A percentile compares a stretch with the other conserved stretches of the same genome.
Conservation (phyloP, 2,329 filamentous ascomycete genomes). For the Orbilia quercus region DNA sequence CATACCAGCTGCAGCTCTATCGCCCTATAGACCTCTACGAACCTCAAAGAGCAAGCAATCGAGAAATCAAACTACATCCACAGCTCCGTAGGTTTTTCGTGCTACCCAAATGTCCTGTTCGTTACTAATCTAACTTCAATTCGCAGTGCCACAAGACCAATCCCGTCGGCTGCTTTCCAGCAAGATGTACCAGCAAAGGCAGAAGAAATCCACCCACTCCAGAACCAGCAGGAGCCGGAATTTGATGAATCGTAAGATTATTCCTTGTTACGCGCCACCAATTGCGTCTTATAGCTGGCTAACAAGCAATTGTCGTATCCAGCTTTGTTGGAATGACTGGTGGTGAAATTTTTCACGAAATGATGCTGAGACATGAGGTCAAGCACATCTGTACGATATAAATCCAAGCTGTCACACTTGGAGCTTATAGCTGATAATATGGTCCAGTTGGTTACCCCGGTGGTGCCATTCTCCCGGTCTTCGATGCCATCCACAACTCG, state of each 20-base stretch:
- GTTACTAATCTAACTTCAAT: conserved; percentile 59
- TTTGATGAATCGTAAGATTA: conserved; percentile 82
- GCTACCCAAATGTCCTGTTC: neutral
- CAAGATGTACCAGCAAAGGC: conserved; percentile 65
- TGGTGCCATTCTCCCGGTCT: conserved; percentile 95
- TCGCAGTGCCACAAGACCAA: conserved; percentile 63
- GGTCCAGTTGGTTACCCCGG: conserved; percentile 83
- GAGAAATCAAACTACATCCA: conserved; percentile 62
- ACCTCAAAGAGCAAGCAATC: conserved; percentile 59
- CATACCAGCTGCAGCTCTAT: conserved; percentile 64
- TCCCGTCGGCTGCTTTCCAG: conserved; percentile 64
- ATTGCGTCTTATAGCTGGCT: conserved; percentile 33
- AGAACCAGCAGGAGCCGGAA: conserved; percentile 70
- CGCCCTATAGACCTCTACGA: conserved; percentile 64
- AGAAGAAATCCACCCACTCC: conserved; percentile 76
- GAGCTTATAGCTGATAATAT: conserved; percentile 16
- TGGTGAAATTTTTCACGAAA: conserved; percentile 98
- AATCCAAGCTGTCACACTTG: neutral
- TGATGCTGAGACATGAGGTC: conserved; percentile 93
- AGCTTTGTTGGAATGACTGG: conserved; percentile 92
- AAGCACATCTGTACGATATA: conserved; percentile 87
- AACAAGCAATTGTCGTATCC: conserved; percentile 9
- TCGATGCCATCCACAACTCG: conserved; percentile 99
- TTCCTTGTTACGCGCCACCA: conserved; percentile 5
- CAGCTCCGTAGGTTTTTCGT: conserved; percentile 68